A percentile compares a stretch with the other conserved stretches of the same genome.
These are phyloP conservation scores for Naganishia antarctica DNA, from an alignment of 768 basidiomycete genomes.

Conservation along the genomic window DNA sequence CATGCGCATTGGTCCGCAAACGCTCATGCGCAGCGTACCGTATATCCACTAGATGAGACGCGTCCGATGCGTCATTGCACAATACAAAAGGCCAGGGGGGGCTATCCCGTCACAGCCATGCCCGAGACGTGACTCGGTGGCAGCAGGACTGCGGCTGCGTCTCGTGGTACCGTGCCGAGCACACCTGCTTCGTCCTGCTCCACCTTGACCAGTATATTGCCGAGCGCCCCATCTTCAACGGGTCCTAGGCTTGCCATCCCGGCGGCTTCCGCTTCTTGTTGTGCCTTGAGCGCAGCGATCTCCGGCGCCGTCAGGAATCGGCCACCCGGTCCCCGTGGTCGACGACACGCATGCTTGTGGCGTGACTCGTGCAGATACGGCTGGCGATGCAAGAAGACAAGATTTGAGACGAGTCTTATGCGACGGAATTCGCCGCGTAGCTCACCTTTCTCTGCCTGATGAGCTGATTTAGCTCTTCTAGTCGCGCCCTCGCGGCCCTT, in stretches of 20 bases:
- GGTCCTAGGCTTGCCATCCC: neutral
- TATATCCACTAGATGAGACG: too few species aligned
- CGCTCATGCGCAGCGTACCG: too few species aligned
- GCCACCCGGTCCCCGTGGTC: constrained; percentile 93
- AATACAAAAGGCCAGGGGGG: too few species aligned
- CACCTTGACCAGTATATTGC: neutral
- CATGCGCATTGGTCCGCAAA: too few species aligned
- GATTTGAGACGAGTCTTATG: constrained; percentile 5
- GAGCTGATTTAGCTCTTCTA: constrained; percentile 89
- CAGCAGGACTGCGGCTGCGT: too few species aligned
- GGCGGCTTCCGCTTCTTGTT: constrained; percentile 25
- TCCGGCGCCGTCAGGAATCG: constrained; percentile 96
- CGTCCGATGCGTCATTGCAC: too few species aligned
- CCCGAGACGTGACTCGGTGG: too few species aligned
- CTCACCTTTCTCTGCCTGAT: constrained; percentile 85
- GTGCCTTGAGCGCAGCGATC: constrained; percentile 54
- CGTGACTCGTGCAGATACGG: constrained; percentile 97
- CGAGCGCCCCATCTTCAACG: too few species aligned
- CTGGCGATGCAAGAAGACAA: constrained; percentile 51
- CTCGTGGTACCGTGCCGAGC: too few species aligned
- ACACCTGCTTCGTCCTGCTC: neutral
- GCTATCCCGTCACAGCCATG: too few species aligned
- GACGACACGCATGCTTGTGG: constrained; percentile 95
- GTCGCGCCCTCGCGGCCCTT: constrained; percentile 77
- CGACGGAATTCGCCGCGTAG: neutral